Base-by-base conservation (phyloP, 306 rosid species). In the Vigna radiata region DNA sequence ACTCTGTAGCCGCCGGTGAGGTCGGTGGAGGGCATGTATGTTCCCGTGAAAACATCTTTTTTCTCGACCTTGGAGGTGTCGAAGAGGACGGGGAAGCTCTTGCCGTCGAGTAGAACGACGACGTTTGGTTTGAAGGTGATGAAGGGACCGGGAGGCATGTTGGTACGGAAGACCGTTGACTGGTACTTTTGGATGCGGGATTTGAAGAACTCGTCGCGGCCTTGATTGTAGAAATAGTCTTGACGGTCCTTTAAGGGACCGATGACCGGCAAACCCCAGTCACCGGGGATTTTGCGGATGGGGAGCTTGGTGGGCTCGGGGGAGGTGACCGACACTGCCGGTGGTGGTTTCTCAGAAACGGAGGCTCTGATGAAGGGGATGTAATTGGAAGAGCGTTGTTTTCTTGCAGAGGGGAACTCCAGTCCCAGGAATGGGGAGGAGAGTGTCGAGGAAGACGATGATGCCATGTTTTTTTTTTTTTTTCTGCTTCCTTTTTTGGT, bases 181-280 rank as follows among this genome's bases (percentile, higher is more conserved):
- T 84, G 83, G 76, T 90, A 82, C 47, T 89, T 93, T 8, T 86
- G 93, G 79, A 85, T 77, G 21, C 97, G 86, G 3, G 97, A 90
- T 69, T 95, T 95, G 85, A 95, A 87, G 81, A n/a, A 95, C 74
- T 95, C 93, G 1, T 95, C 90, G 1, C 92, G 83, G 6, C 99
- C 99, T 81, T 95, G 96, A 64, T 90, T 88, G 83, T 95, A 95
- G 85, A 95, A 95, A 52, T 87, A 95, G 55, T 95, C 99, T 0
- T 33, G 84, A 0, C 99, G 90, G 46, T 95, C 97, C 27, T 80
- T 84, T 17, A 87, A 16, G 2, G 97, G 89, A 0, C 92, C 91
- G 2, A 95, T 37, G 0, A 92, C 17, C 3, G 99, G 99, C 18
- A 91, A 75, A 1, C 99, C 99, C 43, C 69, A 83, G 48, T 83